A percentile compares a stretch with the other conserved stretches of the same genome.
These are phyloP conservation scores for Phytophthora hibernalis DNA, from an alignment of 352 stramenopile species.

Conservation along the genomic window DNA sequence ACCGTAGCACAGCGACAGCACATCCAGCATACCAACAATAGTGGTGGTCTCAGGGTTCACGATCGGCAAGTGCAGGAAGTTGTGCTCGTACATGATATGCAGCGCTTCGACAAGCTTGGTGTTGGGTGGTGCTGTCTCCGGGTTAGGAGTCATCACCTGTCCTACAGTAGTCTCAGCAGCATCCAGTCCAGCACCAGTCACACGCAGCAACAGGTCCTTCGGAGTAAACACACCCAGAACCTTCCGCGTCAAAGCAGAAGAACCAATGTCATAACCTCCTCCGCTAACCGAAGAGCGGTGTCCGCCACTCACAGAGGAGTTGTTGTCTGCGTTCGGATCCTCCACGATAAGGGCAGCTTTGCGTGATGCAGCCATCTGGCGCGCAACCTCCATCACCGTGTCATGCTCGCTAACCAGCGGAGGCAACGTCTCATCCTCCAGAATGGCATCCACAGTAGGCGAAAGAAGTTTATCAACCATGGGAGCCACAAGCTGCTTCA, in stretches of 20 bases:
- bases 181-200: constrained; percentile 93
- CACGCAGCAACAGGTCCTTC: constrained; percentile 97
- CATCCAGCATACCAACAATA: constrained; percentile 88
- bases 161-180: constrained; percentile 90
- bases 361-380: constrained; percentile 83
- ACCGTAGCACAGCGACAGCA: constrained; percentile 89
- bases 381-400: constrained; percentile 86
- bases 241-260: constrained; percentile 56
- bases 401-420: constrained; percentile 80
- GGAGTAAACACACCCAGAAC: constrained; percentile 97
- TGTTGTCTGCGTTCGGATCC: constrained; percentile 54
- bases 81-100: constrained; percentile 98
- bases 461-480: constrained; percentile 91
- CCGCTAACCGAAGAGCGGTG: constrained; percentile 44
- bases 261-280: constrained; percentile 54
- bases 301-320: constrained; percentile 44
- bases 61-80: constrained; percentile 97
- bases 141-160: constrained; percentile 97
- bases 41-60: constrained; percentile 82
- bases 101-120: constrained; percentile 96
- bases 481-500: constrained; percentile 78
- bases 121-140: constrained; percentile 92
- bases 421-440: constrained; percentile 80
- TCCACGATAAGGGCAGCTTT: constrained; percentile 89
- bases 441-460: constrained; percentile 82